Percentiles rank a stretch among this genome's conserved stretches.
Evolutionary conservation across 2,329 filamentous ascomycete species (phyloP).

Genomic region (Xylogone sp.): DNA sequence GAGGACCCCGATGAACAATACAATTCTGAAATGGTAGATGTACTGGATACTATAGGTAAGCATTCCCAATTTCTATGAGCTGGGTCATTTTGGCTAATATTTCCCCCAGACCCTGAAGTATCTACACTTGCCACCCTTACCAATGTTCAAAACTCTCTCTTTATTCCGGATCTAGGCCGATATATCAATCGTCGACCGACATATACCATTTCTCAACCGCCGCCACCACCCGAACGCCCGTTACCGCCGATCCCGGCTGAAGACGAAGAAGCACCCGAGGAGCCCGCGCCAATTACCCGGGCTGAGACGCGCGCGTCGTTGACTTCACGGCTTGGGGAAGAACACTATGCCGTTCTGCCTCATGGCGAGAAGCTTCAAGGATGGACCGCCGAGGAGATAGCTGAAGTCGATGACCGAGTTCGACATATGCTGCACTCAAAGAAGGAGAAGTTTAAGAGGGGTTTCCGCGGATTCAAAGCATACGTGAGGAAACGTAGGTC

Average conservation of each 20-base stretch:
- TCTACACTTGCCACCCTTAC: slow-evolving; percentile 79
- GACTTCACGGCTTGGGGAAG: slow-evolving; percentile 63
- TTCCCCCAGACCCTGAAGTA: slow-evolving; percentile 35
- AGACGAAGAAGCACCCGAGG: slow-evolving; percentile 11
- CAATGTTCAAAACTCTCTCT: slow-evolving; percentile 86
- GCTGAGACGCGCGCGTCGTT: slow-evolving; percentile 48
- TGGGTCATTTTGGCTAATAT: background rate
- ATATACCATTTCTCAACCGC: slow-evolving; percentile 60
- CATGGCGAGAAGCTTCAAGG: slow-evolving; percentile 68
- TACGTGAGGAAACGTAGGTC: slow-evolving; percentile 67
- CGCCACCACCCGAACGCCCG: slow-evolving; percentile 17
- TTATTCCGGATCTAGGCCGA: slow-evolving; percentile 72
- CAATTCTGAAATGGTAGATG: slow-evolving; percentile 58
- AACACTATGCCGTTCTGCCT: slow-evolving; percentile 75
- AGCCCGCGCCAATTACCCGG: slow-evolving; percentile 12
- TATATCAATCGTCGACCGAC: slow-evolving; percentile 73
- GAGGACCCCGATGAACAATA: slow-evolving; percentile 39
- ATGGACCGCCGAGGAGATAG: slow-evolving; percentile 72
- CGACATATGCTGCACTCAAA: slow-evolving; percentile 83
- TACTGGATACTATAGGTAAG: slow-evolving; percentile 66
- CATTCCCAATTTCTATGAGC: background rate
- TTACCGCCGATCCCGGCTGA: slow-evolving; percentile 8
- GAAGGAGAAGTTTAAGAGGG: slow-evolving; percentile 73
- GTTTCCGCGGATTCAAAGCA: slow-evolving; percentile 75
- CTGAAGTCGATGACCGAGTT: slow-evolving; percentile 77